These are phyloP conservation scores for Kockiozyma suomiensis DNA, from an alignment of 805 yeast species.

Conservation along the genomic window DNA sequence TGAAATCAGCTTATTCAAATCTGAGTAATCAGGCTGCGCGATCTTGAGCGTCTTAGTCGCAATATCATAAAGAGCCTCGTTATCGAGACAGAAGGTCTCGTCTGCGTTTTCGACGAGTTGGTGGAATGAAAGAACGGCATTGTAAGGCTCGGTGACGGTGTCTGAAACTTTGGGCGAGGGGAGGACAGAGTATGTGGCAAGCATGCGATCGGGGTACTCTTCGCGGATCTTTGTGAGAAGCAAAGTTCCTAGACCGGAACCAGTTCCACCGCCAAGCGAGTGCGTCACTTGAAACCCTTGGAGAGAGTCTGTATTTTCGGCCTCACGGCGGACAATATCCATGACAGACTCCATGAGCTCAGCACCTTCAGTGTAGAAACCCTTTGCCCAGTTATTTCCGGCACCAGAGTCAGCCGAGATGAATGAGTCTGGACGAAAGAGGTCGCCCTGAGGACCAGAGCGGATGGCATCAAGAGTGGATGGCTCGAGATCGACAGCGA, in stretches of 20 bases:
- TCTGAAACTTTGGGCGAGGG: constrained; percentile 91
- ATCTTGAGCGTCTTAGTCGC: constrained; percentile 84
- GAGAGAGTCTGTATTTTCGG: constrained; percentile 87
- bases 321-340: constrained; percentile 91
- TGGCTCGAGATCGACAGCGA: constrained; percentile 89
- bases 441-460: constrained; percentile 75
- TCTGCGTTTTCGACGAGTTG: constrained; percentile 89
- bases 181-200: constrained; percentile 91
- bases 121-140: constrained; percentile 86
- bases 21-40: constrained; percentile 74
- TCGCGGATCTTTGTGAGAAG: constrained; percentile 83
- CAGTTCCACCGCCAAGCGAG: constrained; percentile 90
- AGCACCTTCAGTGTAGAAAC: constrained; percentile 96
- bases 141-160: constrained; percentile 94
- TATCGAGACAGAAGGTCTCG: constrained; percentile 93
- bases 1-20: constrained; percentile 80
- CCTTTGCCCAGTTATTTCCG: constrained; percentile 97
- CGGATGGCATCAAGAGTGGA: constrained; percentile 88
- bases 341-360: constrained; percentile 87
- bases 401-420: constrained; percentile 91
- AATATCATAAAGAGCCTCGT: constrained; percentile 88
- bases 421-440: constrained; percentile 90
- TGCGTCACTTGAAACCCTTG: constrained; percentile 93
- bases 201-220: constrained; percentile 93
- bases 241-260: constrained; percentile 94